phyloP scores from a whole-genome alignment of 139 green algal species.

The Zygnema circumcarinatum region DNA sequence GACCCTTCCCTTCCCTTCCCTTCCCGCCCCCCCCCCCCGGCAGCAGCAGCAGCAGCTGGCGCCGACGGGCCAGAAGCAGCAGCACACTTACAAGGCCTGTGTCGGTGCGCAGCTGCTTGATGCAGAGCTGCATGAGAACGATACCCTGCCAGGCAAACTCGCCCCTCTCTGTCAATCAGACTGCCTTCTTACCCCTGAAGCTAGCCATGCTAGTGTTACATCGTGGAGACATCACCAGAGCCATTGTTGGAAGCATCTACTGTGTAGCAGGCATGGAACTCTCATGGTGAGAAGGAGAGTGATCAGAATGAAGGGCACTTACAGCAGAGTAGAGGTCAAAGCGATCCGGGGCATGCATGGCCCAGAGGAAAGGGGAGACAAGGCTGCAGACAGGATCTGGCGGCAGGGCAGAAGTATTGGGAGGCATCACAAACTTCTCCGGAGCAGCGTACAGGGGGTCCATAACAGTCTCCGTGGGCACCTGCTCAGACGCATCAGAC shows the following conservation, averaged over 20 bases:
- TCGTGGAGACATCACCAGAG: too few species aligned
- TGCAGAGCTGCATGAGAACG: slow-evolving; percentile 55
- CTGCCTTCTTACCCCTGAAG: too few species aligned
- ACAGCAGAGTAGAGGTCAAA: slow-evolving; percentile 61
- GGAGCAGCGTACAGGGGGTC: slow-evolving; percentile 53
- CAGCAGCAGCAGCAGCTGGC: too few species aligned
- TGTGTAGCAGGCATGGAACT: too few species aligned
- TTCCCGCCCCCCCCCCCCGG: too few species aligned
- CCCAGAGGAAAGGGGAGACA: slow-evolving; percentile 56
- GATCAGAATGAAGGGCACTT: slow-evolving; percentile 1
- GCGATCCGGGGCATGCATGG: slow-evolving; percentile 49
- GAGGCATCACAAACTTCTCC: slow-evolving; percentile 60
- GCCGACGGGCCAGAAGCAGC: background rate
- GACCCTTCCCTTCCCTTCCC: background rate
- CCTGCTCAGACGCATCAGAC: slow-evolving; percentile 20
- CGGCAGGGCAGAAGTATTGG: slow-evolving; percentile 9
- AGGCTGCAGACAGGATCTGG: slow-evolving; percentile 9
- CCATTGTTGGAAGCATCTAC: too few species aligned
- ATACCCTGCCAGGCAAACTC: slow-evolving; percentile 44
- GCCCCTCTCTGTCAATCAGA: background rate
- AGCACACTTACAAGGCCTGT: slow-evolving; percentile 26
- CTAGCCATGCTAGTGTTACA: too few species aligned
- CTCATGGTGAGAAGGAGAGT: too few species aligned
- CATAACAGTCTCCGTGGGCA: slow-evolving; percentile 58
- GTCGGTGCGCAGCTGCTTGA: slow-evolving; percentile 44